These are phyloP conservation scores for Colletotrichum sansevieriae DNA, from an alignment of 2,329 filamentous ascomycete genomes.

Conservation along the genomic window DNA sequence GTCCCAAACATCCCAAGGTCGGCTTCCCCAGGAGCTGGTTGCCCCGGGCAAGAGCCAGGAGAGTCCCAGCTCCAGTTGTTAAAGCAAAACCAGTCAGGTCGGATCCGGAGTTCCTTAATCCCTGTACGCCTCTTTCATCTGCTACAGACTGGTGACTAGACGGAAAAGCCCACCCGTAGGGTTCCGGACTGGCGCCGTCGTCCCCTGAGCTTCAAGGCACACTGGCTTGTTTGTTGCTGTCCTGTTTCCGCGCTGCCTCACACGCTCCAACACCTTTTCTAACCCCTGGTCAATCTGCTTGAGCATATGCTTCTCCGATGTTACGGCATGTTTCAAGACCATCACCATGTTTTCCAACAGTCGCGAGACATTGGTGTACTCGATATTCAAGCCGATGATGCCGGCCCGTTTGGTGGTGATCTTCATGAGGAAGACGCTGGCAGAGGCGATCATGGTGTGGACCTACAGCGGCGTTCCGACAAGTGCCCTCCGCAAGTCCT, in stretches of 20 bases:
- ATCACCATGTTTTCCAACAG: conserved; percentile 50
- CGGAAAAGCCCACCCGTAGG: not conserved
- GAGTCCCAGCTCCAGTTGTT: not conserved
- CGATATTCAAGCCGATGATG: conserved; percentile 50
- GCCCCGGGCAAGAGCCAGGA: not conserved
- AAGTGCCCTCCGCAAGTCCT: conserved; percentile 49
- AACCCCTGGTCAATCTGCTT: conserved; percentile 53
- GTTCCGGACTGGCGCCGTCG: not conserved
- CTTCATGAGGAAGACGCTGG: conserved; percentile 53
- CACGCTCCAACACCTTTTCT: conserved; percentile 50
- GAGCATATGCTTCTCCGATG: conserved; percentile 52
- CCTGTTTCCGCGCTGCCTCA: not conserved
- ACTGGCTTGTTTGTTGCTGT: no score
- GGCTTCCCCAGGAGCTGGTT: not conserved
- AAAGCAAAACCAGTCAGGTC: no score
- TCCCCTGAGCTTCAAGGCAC: rapidly evolving
- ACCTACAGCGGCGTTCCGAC: conserved; percentile 53
- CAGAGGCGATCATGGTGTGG: conserved; percentile 54
- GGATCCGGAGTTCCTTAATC: no score
- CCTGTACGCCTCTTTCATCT: no score
- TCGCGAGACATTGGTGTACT: conserved; percentile 48
- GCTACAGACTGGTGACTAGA: not conserved
- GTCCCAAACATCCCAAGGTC: conserved; percentile 41
- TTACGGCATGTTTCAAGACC: conserved; percentile 48
- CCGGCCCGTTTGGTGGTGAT: conserved; percentile 51